Evolutionary conservation across 139 green algal species (phyloP), one percentile per base, ranked within the genome.

Genomic region (Chlamydomonas urium): DNA sequence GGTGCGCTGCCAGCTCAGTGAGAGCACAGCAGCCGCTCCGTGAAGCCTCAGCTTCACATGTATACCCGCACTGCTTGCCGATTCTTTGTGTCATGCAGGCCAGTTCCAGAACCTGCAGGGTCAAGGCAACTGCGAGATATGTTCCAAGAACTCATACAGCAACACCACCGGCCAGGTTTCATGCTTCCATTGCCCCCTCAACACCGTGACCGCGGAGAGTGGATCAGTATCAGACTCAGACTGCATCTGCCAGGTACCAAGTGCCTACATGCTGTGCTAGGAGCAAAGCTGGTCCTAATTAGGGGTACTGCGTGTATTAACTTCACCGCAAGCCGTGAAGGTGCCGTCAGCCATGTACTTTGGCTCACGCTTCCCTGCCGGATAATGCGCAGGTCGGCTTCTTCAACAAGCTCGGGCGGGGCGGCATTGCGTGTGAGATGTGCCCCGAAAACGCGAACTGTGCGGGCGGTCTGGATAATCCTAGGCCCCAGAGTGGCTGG

Each of bases 361-460:
- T n/a, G n/a, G n/a, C n/a, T n/a, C n/a, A n/a, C n/a, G n/a, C n/a
- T n/a, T n/a, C n/a, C n/a, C n/a, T n/a, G n/a, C n/a, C n/a, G n/a
- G n/a, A n/a, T n/a, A n/a, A n/a, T n/a, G n/a, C n/a, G 1, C 58
- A 76, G 71, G 21, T 53, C 8, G 71, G 60, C n/a, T 73, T 31
- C 47, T 78, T 38, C 72, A 62, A 61, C 28, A 5, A 29, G 3
- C 2, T 21, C n/a, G 47, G 62, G 14, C 50, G 38, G 1, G 47
- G 53, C 10, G 73, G 73, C 0, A 8, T 73, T 31, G 56, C 73
- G 19, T 79, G 73, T 38, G 45, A 74, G 66, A 8, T 57, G 17
- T 79, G 73, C 66, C 73, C 73, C 26, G n/a, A 56, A 5, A 56
- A 70, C 34, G 73, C 73, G 14, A 21, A 38, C 21, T 79, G 73